A percentile compares a stretch with the other conserved stretches of the same genome.
Evolutionary conservation across 108 stramenopile species (phyloP).

Genomic region (Schizochytrium sp.): DNA sequence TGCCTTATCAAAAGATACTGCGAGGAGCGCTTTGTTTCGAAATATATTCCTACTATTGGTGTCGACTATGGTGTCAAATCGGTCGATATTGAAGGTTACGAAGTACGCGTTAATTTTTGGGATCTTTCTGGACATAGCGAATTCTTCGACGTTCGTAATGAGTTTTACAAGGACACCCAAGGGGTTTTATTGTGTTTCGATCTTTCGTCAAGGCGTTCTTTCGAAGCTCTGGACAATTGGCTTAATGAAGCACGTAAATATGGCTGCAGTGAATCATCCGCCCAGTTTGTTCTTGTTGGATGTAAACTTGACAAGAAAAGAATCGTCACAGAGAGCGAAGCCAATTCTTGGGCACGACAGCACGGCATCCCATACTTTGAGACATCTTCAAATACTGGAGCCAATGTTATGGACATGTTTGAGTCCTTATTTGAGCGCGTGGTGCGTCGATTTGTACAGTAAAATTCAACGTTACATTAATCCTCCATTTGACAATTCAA

Average conservation of each 20-base stretch:
- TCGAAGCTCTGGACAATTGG: constrained; percentile 79
- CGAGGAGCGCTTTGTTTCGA: constrained; percentile 79
- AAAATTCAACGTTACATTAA: background rate
- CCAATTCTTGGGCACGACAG: constrained; percentile 72
- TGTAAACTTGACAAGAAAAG: constrained; percentile 72
- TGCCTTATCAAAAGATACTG: constrained; percentile 86
- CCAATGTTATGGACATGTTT: constrained; percentile 77
- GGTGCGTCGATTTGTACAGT: constrained; percentile 44
- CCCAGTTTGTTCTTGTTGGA: constrained; percentile 78
- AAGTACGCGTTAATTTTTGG: constrained; percentile 77
- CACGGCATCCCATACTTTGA: constrained; percentile 80
- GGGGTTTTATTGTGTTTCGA: constrained; percentile 81
- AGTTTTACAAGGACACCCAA: constrained; percentile 84
- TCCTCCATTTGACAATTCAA: too few species aligned
- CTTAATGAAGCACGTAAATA: constrained; percentile 74
- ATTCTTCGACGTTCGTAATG: constrained; percentile 85
- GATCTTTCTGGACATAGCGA: constrained; percentile 77
- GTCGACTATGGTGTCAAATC: constrained; percentile 86
- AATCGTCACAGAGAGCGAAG: constrained; percentile 73
- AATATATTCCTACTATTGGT: constrained; percentile 83
- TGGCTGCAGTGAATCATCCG: constrained; percentile 69
- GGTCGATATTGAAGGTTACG: constrained; percentile 68
- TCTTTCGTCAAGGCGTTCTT: constrained; percentile 72
- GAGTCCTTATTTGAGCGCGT: constrained; percentile 73
- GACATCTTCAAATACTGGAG: constrained; percentile 79